phyloP scores from a whole-genome alignment of 768 basidiomycete species.

The Tremella mesenterica region DNA sequence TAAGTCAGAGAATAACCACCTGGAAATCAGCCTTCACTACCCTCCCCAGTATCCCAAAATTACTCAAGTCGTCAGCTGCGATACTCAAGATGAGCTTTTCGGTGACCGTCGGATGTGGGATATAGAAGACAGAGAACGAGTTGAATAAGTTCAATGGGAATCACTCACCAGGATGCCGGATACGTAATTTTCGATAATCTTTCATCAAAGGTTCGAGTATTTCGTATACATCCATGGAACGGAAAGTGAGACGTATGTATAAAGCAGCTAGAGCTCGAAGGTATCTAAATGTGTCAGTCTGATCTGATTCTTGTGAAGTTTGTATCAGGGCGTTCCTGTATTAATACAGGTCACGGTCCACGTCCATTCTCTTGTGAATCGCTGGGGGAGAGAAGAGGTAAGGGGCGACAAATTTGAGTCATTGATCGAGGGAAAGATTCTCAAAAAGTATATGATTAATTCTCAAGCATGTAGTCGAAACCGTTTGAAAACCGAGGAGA shows the following conservation, averaged over 20 bases:
- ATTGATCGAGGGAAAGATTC: too few species aligned
- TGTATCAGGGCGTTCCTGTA: not conserved
- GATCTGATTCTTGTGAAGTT: not conserved
- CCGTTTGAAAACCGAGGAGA: too few species aligned
- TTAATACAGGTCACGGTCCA: not conserved
- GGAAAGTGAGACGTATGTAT: constrained; percentile 92
- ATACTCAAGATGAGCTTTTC: too few species aligned
- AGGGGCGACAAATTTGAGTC: too few species aligned
- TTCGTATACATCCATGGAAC: constrained; percentile 81
- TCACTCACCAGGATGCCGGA: constrained; percentile 64
- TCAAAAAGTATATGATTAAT: too few species aligned
- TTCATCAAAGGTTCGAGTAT: constrained; percentile 86
- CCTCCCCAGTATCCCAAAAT: not conserved
- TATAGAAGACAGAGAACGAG: not conserved
- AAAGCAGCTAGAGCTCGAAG: constrained; percentile 84
- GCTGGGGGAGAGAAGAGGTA: too few species aligned
- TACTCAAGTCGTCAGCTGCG: too few species aligned
- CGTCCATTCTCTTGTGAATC: too few species aligned
- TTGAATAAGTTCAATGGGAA: too few species aligned
- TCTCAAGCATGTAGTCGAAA: too few species aligned
- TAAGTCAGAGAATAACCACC: constrained; percentile 77
- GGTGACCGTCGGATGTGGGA: too few species aligned
- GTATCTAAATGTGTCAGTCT: constrained; percentile 56
- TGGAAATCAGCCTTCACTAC: constrained; percentile 38
- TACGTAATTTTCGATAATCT: constrained; percentile 82